A percentile compares a stretch with the other conserved stretches of the same genome.
phyloP scores from a whole-genome alignment of 2,329 filamentous ascomycete species.

The Sporothrix phasma region DNA sequence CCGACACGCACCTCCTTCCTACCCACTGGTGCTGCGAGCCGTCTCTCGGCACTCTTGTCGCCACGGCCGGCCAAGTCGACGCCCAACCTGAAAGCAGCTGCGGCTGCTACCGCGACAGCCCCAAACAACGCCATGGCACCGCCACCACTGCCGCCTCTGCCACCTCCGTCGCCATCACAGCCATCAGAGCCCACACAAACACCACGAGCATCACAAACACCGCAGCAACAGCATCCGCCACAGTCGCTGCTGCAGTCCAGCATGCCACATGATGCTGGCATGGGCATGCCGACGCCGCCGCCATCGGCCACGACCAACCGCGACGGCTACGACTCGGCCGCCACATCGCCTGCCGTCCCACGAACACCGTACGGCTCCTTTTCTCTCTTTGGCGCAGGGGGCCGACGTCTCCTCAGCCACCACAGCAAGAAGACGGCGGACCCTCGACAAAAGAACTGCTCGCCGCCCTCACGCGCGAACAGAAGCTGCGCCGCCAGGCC shows the following conservation, averaged over 20 bases:
- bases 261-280: background rate
- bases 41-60: constrained; percentile 37
- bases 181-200: too few relatives aligned
- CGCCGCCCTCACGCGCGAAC: constrained; percentile 55
- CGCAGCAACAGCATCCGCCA: background rate
- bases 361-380: constrained; percentile 11
- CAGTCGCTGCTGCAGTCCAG: constrained; percentile 15
- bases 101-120: background rate
- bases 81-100: constrained; percentile 26
- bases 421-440: constrained; percentile 1
- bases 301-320: constrained; percentile 11
- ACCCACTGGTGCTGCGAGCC: constrained; percentile 32
- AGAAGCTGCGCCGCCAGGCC: constrained; percentile 54
- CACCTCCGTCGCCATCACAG: constrained; percentile 18
- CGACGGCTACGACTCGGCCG: constrained; percentile 16
- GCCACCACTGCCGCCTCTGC: background rate
- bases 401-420: constrained; percentile 11
- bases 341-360: constrained; percentile 15
- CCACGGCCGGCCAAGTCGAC: constrained; percentile 35
- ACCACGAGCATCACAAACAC: too few relatives aligned
- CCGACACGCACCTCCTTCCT: constrained; percentile 37
- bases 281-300: constrained; percentile 13
- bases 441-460: constrained; percentile 42
- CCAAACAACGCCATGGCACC: constrained; percentile 19
- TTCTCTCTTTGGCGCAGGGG: constrained; percentile 5